Percentiles rank a stretch among this genome's conserved stretches.
Conservation (phyloP, 805 yeast genomes). For the Allodekkera sacchari region DNA sequence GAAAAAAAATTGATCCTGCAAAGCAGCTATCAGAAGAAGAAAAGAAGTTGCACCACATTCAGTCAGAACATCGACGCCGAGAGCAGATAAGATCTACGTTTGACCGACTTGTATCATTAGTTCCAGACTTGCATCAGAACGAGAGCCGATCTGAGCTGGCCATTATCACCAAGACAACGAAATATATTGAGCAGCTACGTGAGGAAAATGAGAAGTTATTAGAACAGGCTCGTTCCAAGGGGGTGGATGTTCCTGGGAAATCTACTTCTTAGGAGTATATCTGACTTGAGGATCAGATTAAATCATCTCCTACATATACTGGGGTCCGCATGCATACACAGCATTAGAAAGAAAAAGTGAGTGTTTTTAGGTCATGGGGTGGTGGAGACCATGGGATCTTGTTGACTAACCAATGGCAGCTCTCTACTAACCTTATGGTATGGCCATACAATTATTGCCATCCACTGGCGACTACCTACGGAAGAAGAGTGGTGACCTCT, state of each 20-base stretch:
- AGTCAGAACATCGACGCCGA: slow-evolving; percentile 75
- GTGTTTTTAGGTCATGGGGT: no score
- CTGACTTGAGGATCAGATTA: no score
- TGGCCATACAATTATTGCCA: no score
- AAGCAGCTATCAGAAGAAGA: slow-evolving; percentile 23
- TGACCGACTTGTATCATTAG: slow-evolving; percentile 62
- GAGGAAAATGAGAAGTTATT: slow-evolving; percentile 41
- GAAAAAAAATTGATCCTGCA: slow-evolving; percentile 4
- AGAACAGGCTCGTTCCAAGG: slow-evolving; percentile 30
- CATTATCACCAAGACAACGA: slow-evolving; percentile 51
- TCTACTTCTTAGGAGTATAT: slow-evolving; percentile 8
- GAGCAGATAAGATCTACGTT: slow-evolving; percentile 79
- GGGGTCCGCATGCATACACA: no score
- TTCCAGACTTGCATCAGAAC: slow-evolving; percentile 60
- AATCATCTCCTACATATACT: no score
- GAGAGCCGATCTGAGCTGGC: slow-evolving; percentile 78
- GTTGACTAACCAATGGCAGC: no score
- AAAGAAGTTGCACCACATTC: slow-evolving; percentile 27
- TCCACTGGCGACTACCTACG: no score
- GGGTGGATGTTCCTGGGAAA: slow-evolving; percentile 28
- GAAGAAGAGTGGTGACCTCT: no score
- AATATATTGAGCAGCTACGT: slow-evolving; percentile 43
- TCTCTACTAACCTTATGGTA: no score
- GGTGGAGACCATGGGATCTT: no score
- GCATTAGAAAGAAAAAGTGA: no score